A percentile compares a stretch with the other conserved stretches of the same genome.
These are phyloP conservation scores for Climacium dendroides DNA, from an alignment of 225 moss, liverwort and hornwort species.

Conservation along the genomic window DNA sequence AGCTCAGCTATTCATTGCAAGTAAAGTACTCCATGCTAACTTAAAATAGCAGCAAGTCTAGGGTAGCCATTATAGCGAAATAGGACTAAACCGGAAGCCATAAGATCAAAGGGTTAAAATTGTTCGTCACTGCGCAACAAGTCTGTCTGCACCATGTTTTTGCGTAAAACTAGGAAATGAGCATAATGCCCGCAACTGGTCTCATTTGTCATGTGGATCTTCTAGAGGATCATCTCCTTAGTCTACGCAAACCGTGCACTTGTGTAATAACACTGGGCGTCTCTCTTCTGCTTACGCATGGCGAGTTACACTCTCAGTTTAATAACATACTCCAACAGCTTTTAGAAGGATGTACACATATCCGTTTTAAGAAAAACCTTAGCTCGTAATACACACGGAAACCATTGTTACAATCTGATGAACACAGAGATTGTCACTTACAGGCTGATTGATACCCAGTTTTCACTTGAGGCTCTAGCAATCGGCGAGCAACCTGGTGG, in stretches of 20 bases:
- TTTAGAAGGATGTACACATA: background rate
- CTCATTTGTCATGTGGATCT: background rate
- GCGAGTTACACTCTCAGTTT: background rate
- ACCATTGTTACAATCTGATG: background rate
- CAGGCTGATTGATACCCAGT: constrained; percentile 8
- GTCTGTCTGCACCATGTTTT: background rate
- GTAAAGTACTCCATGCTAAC: background rate
- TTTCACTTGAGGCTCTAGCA: constrained; percentile 30
- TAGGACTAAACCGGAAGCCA: background rate
- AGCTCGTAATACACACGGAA: background rate
- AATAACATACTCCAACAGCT: too few species aligned
- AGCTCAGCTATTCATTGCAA: background rate
- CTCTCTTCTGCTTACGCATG: background rate
- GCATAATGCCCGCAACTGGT: too few species aligned
- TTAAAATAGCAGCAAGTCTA: background rate
- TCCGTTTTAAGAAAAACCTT: background rate
- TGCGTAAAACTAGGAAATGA: background rate
- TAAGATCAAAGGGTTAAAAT: background rate
- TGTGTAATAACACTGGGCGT: background rate
- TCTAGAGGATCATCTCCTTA: background rate
- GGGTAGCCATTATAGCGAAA: background rate
- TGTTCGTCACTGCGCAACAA: background rate
- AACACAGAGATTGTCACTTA: background rate
- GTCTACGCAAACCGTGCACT: background rate
- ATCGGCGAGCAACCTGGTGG: constrained; percentile 29